Evolutionary conservation across 352 stramenopile genomes (phyloP), one percentile per base, ranked within the genome.

Genomic region (Phytophthora lateralis): DNA sequence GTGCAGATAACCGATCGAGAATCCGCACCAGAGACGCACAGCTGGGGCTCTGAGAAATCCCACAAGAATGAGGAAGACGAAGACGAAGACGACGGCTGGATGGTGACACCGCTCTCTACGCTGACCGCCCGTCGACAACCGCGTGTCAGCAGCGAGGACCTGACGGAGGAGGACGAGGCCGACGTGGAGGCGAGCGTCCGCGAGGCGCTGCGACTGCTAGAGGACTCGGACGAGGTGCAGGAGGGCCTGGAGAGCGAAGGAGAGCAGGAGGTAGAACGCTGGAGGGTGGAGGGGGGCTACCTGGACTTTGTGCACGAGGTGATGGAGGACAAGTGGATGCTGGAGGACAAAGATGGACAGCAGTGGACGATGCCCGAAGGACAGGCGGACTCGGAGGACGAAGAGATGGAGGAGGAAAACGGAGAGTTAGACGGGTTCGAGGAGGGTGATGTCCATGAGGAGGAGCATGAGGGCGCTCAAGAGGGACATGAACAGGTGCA

Each of bases 251-350:
- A 51, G 46, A 71, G 59, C 27, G 62, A 76, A 6, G 47, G 45
- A 20, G 59, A 75, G 6, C 53, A 61, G 11, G 66, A 75, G 6
- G 60, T 61, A 9, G 56, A 76, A 3, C 14, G 67, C 10, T 34
- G 57, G 26, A 44, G 44, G 24, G 43, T 32, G 42, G 51, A 51
- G 1, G 39, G 43, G 17, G 35, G 47, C 11, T 82, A 83, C 50
- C 64, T 85, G 44, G 80, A 85, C 44, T 80, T 85, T 63, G 66
- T 87, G n/a, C 69, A 85, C 26, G 64, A 80, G 30, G 60, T 72
- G 29, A 75, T 80, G 65, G 69, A 78, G 38, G 66, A 73, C 27
- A 60, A 42, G 17, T 81, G 73, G 73, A 72, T 47, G 0, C 18
- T 64, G 37, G 65, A 66, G 7, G 52, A 66, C 37, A 54, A 29